Percentiles rank a stretch among this genome's conserved stretches.
Conservation (phyloP, 805 yeast species). For the Teunomyces barrocoloradensis region DNA sequence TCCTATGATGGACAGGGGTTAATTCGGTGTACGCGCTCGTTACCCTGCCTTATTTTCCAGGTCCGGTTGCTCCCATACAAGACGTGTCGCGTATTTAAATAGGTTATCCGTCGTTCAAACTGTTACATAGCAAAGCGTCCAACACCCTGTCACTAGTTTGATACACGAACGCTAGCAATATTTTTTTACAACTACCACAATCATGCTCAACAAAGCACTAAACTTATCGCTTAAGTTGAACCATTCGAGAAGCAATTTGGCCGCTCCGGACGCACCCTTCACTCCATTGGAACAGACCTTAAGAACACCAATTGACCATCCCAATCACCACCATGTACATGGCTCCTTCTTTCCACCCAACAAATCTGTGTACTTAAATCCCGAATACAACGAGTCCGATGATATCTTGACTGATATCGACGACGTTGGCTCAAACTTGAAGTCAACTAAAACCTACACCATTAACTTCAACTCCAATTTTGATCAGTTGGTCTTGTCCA, state of each 20-base stretch:
- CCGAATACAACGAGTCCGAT: slow-evolving; percentile 38
- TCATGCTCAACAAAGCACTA: slow-evolving; percentile 29
- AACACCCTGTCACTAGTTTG: neutral
- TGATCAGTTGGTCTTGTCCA: slow-evolving; percentile 35
- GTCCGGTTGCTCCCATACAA: slow-evolving; percentile 1
- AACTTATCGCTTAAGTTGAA: slow-evolving; percentile 35
- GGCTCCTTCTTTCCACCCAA: slow-evolving; percentile 4
- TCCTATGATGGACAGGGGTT: neutral
- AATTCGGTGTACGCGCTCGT: neutral
- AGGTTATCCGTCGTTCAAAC: neutral
- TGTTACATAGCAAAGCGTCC: neutral
- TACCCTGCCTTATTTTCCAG: neutral
- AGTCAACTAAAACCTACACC: slow-evolving; percentile 28
- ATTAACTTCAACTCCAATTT: slow-evolving; percentile 34
- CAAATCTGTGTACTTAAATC: slow-evolving; percentile 26
- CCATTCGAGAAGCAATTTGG: slow-evolving; percentile 24
- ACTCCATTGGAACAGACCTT: slow-evolving; percentile 47
- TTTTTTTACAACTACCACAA: neutral
- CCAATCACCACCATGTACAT: slow-evolving; percentile 9
- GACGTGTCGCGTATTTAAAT: slow-evolving; percentile 1
- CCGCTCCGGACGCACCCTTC: slow-evolving; percentile 28
- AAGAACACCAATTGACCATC: slow-evolving; percentile 37
- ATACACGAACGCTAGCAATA: neutral
- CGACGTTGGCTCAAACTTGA: slow-evolving; percentile 20
- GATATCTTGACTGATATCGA: slow-evolving; percentile 42